Evolutionary conservation across 352 stramenopile genomes (phyloP), one percentile per base, ranked within the genome.

Genomic region (Globisporangium solare): DNA sequence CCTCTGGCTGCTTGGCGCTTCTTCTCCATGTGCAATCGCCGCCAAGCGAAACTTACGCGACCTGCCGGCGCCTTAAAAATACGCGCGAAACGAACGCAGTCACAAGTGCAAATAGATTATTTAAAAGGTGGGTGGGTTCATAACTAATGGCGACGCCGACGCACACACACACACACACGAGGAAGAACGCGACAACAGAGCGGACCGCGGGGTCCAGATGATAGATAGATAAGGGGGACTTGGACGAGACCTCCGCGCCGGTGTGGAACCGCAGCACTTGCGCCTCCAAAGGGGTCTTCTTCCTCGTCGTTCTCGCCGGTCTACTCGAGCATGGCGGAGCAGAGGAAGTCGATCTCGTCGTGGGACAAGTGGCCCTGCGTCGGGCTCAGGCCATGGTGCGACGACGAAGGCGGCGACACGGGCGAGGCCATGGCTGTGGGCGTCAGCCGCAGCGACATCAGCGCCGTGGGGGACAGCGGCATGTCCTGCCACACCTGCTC

Each of bases 321-420:
- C 73, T 68, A 92, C 64, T 92, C 79, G 41, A 94, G 69, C 55
- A 94, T 88, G 43, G 79, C 84, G 12, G 82, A 85, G 67, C 83
- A 92, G 51, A 94, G 56, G 60, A 94, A 94, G 67, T 90, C 84
- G 57, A 94, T 86, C 62, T 94, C 84, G 66, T 94, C 84, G 58
- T 80, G 73, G 49, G 84, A 92, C 31, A 94, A 70, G 48, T 73
- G 76, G 39, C 70, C 73, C 22, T 76, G 71, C 53, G 17, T 32
- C 41, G 45, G 27, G 27, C 27, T 35, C 27, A 35, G 27, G 27
- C 27, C 27, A 10, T 41, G 46, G n/a, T n/a, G n/a, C n/a, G n/a
- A n/a, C n/a, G n/a, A n/a, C 46, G 46, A 51, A 14, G 46, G 11
- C 17, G 46, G 11, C 46, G 46, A 27, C 5, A 27, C 24, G 24